Conservation (phyloP, 1,284 basidiomycete species). For the Ceratobasidium sp. region DNA sequence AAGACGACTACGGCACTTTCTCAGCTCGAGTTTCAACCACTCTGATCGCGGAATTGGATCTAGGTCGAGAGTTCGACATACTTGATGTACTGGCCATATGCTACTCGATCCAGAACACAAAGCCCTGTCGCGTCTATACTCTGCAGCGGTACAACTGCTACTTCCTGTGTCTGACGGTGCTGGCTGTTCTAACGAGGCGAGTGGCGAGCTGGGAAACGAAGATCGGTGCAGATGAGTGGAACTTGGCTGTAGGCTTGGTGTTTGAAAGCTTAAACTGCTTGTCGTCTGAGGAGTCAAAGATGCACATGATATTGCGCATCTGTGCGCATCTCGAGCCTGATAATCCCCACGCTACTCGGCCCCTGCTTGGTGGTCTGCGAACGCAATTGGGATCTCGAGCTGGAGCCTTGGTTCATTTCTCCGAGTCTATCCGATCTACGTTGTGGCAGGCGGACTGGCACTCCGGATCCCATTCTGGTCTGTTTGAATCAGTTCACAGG, state of each 20-base stretch:
- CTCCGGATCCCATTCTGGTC: too few relatives aligned
- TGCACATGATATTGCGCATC: background rate
- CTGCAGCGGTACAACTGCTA: background rate
- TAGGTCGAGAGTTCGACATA: background rate
- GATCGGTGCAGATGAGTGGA: background rate
- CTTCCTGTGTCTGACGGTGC: background rate
- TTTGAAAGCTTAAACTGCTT: background rate
- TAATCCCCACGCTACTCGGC: background rate
- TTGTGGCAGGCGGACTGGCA: too few relatives aligned
- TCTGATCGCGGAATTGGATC: background rate
- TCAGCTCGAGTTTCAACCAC: background rate
- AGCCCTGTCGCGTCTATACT: background rate
- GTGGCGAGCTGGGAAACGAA: background rate
- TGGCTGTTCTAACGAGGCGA: background rate
- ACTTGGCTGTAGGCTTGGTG: background rate
- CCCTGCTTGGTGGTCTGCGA: too few relatives aligned
- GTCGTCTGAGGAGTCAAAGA: background rate
- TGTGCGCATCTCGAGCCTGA: background rate
- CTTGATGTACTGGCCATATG: background rate
- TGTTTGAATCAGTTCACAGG: too few relatives aligned
- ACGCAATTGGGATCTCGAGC: too few relatives aligned
- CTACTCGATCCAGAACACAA: background rate
- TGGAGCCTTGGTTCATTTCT: too few relatives aligned
- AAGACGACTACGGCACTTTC: background rate
- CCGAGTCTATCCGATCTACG: too few relatives aligned